phyloP scores from a whole-genome alignment of 306 rosid species.

The Rosa lucieae region DNA sequence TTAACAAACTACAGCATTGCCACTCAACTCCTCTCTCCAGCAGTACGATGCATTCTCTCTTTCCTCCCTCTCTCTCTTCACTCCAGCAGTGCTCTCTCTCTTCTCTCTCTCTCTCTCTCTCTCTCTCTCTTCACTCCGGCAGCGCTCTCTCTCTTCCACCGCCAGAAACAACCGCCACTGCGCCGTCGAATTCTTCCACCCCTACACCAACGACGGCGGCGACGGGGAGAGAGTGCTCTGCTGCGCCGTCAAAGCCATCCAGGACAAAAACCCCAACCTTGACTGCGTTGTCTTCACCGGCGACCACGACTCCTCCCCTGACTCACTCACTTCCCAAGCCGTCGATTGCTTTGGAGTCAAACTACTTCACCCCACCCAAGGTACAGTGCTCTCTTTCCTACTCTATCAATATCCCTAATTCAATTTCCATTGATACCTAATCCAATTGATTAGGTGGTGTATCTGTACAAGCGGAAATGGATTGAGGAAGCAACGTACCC shows the following conservation, averaged over 20 bases:
- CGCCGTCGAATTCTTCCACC: conserved; percentile 91
- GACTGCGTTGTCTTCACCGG: conserved; percentile 77
- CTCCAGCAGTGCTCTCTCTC: no score
- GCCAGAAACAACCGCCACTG: conserved; percentile 48
- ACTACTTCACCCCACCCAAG: conserved; percentile 52
- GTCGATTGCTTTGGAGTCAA: conserved; percentile 80
- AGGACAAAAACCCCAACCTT: conserved; percentile 60
- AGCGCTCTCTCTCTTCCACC: neutral
- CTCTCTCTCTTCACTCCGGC: no score
- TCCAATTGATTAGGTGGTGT: conserved; percentile 55
- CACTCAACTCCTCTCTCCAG: no score
- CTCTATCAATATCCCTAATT: no score
- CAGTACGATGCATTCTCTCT: no score
- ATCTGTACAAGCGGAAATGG: conserved; percentile 83
- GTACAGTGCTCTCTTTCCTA: conserved; percentile 29
- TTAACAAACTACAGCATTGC: no score
- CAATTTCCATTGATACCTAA: neutral
- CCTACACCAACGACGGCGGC: conserved; percentile 89
- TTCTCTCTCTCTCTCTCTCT: no score
- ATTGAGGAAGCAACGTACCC: conserved; percentile 82
- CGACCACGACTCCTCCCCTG: conserved; percentile 80
- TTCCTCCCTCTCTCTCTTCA: no score
- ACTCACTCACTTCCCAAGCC: conserved; percentile 58
- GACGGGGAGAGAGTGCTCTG: conserved; percentile 93
- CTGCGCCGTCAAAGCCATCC: conserved; percentile 86